These are phyloP conservation scores for Scenedesmus sp. DNA, from an alignment of 163 green algal species.

Conservation along the genomic window DNA sequence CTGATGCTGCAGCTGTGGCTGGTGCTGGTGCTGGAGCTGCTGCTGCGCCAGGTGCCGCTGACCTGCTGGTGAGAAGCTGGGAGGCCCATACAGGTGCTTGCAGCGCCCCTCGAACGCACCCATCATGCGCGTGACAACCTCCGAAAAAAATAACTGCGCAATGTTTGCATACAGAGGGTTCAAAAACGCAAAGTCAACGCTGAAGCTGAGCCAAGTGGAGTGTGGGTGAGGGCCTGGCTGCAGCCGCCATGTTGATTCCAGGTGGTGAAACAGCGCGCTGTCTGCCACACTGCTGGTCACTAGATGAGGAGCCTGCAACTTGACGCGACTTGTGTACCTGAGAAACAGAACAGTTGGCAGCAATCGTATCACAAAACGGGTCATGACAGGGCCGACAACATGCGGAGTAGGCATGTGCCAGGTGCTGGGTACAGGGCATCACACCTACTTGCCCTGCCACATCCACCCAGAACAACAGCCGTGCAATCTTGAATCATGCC, in stretches of 20 bases:
- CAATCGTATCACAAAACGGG: not conserved
- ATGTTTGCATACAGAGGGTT: constrained; percentile 88
- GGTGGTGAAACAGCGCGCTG: constrained; percentile 90
- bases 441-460: too few relatives aligned
- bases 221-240: constrained; percentile 75
- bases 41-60: constrained; percentile 10
- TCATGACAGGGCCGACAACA: not conserved
- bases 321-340: constrained; percentile 85
- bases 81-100: constrained; percentile 82
- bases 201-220: constrained; percentile 86
- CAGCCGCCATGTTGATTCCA: constrained; percentile 91
- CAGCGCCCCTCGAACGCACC: constrained; percentile 92
- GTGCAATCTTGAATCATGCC: too few relatives aligned
- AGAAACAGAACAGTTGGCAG: not conserved
- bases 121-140: constrained; percentile 92
- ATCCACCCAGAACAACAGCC: too few relatives aligned
- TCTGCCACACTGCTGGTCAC: constrained; percentile 82
- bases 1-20: not conserved
- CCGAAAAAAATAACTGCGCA: constrained; percentile 86
- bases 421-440: too few relatives aligned
- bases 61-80: constrained; percentile 37
- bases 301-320: constrained; percentile 59
- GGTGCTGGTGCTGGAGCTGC: constrained; percentile 4
- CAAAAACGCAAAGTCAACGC: constrained; percentile 94
- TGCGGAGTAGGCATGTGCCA: too few relatives aligned